phyloP scores from a whole-genome alignment of 2,329 filamentous ascomycete species.

The Aspergillus spinulosporus region DNA sequence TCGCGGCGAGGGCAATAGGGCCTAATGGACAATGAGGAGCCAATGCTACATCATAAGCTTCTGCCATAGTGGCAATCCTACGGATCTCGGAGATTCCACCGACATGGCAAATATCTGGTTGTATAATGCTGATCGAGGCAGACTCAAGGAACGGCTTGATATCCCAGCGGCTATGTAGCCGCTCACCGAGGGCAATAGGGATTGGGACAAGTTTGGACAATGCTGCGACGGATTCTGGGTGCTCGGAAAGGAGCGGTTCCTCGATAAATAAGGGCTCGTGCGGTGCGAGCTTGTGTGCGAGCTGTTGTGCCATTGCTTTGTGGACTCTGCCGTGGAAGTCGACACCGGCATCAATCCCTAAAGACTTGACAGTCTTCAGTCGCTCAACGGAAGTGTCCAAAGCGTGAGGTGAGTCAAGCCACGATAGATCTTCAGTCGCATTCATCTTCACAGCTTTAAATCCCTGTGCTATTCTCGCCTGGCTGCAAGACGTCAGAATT shows the following conservation, averaged over 20 bases:
- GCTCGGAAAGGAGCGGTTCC: conserved; percentile 67
- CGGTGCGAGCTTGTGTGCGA: conserved; percentile 66
- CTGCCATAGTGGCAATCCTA: conserved; percentile 68
- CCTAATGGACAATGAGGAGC: conserved; percentile 74
- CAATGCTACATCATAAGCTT: conserved; percentile 71
- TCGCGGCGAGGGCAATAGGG: conserved; percentile 72
- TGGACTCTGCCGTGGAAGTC: conserved; percentile 78
- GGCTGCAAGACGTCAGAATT: background rate
- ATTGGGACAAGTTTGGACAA: conserved; percentile 58
- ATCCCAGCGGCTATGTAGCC: conserved; percentile 72
- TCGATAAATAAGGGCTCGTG: conserved; percentile 74
- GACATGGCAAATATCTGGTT: conserved; percentile 70
- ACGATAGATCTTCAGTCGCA: conserved; percentile 71
- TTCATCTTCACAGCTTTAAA: conserved; percentile 71
- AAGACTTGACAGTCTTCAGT: conserved; percentile 52
- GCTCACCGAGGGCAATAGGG: conserved; percentile 72
- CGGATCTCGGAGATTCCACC: conserved; percentile 72
- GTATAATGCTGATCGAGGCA: conserved; percentile 67
- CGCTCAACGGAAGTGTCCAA: conserved; percentile 3
- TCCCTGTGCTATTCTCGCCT: conserved; percentile 41
- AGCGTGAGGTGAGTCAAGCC: conserved; percentile 70
- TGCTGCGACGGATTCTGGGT: conserved; percentile 65
- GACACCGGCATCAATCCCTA: conserved; percentile 71
- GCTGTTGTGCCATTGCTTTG: conserved; percentile 78
- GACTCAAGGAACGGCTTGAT: conserved; percentile 70